Percentiles rank a stretch among this genome's conserved stretches.
Evolutionary conservation across 257 asterid genomes (phyloP).

Genomic region (Solanum lignicaule): DNA sequence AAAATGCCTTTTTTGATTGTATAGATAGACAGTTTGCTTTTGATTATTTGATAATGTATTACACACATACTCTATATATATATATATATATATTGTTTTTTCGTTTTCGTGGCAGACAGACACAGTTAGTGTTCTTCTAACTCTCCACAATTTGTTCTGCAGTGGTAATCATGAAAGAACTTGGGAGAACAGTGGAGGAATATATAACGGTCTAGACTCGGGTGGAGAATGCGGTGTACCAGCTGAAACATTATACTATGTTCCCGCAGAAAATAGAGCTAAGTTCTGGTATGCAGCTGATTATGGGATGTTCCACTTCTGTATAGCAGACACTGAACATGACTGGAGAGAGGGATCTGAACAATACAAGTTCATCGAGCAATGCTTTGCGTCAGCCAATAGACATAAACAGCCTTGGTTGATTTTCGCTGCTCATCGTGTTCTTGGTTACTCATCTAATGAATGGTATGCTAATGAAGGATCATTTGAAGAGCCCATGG

Average conservation of each 20-base stretch:
- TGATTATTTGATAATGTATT: too few species aligned
- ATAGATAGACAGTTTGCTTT: background rate
- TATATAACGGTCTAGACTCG: too few species aligned
- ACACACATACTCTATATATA: too few species aligned
- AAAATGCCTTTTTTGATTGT: too few species aligned
- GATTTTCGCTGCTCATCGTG: constrained; percentile 7
- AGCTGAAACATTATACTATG: constrained; percentile 32
- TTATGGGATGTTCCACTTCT: constrained; percentile 34
- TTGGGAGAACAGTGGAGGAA: too few species aligned
- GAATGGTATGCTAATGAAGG: constrained; percentile 5
- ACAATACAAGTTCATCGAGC: constrained; percentile 23
- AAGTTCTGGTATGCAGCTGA: constrained; percentile 40
- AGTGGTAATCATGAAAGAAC: too few species aligned
- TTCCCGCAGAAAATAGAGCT: constrained; percentile 40
- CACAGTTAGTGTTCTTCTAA: background rate
- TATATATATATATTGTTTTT: background rate
- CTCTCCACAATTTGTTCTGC: too few species aligned
- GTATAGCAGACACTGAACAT: constrained; percentile 30
- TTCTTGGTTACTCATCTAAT: constrained; percentile 28
- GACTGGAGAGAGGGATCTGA: constrained; percentile 38
- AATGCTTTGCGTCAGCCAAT: constrained; percentile 26
- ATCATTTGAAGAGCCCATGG: constrained; percentile 1
- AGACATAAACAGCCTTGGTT: constrained; percentile 30
- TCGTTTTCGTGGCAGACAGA: background rate
- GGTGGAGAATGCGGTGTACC: constrained; percentile 50